Conservation (phyloP, 2,329 filamentous ascomycete species). For the Cercospora sp. region DNA sequence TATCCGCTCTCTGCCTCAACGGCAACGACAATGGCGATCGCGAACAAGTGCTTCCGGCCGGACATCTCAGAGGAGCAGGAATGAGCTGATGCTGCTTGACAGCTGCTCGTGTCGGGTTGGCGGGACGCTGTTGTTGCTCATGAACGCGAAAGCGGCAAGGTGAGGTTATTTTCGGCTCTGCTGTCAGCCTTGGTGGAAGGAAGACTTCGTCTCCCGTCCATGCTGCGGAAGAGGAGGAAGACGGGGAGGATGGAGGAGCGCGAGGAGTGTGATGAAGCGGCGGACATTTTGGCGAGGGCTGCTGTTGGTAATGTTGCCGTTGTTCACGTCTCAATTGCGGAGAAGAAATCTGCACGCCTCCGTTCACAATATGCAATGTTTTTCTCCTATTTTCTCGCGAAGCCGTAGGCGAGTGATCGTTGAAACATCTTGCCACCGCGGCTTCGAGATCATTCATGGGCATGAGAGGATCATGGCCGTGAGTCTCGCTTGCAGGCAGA, state of each 20-base stretch:
- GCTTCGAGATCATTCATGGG: constrained; percentile 11
- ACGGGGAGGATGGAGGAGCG: not conserved
- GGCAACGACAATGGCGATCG: not conserved
- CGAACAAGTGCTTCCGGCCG: not conserved
- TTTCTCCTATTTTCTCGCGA: constrained; percentile 6
- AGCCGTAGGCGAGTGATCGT: constrained; percentile 1
- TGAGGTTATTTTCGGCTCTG: not conserved
- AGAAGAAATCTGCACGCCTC: not conserved
- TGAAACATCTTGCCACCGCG: constrained; percentile 10
- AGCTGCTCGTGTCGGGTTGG: not conserved
- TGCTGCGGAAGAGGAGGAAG: constrained; percentile 23
- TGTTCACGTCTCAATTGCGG: not conserved
- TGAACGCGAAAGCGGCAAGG: not conserved
- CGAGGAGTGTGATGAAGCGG: not conserved
- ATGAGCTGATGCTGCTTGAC: not conserved
- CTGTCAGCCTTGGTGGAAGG: not conserved
- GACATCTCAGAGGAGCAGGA: not conserved
- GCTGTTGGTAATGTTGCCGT: not conserved
- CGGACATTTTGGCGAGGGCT: not conserved
- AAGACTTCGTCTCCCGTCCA: constrained; percentile 33
- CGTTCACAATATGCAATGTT: constrained; percentile 12
- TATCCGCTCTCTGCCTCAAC: not conserved
- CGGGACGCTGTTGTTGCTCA: not conserved
- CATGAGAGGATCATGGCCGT: not conserved
- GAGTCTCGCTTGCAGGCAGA: not conserved